Conservation (phyloP, 2,329 filamentous ascomycete species). For the Colletotrichum simmondsii region DNA sequence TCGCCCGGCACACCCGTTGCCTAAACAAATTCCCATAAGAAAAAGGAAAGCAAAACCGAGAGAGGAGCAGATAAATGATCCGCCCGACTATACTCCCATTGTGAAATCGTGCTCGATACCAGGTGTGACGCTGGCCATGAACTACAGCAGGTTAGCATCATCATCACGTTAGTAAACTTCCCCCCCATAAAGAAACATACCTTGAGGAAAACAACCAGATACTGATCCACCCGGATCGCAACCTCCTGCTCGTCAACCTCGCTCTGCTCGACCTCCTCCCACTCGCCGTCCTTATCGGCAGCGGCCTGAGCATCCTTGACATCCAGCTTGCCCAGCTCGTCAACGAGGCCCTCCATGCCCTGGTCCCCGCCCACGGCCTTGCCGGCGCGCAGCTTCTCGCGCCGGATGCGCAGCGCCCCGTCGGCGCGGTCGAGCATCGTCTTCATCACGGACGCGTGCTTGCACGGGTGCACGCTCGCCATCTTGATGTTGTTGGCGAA, state of each 20-base stretch:
- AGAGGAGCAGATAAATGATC: background rate
- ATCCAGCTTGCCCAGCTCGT: slow-evolving; percentile 77
- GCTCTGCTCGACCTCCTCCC: slow-evolving; percentile 72
- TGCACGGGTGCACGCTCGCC: slow-evolving; percentile 96
- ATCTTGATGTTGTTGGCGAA: slow-evolving; percentile 93
- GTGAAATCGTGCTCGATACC: slow-evolving; percentile 98
- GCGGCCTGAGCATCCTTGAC: slow-evolving; percentile 63
- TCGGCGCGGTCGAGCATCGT: slow-evolving; percentile 94
- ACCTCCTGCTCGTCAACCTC: slow-evolving; percentile 77
- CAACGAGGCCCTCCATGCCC: slow-evolving; percentile 87
- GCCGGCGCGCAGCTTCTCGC: slow-evolving; percentile 79
- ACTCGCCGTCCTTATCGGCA: slow-evolving; percentile 64
- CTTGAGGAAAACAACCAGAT: slow-evolving; percentile 88
- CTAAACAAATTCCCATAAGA: background rate
- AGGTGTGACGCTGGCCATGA: slow-evolving; percentile 90
- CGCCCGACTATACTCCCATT: slow-evolving; percentile 79
- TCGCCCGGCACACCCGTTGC: background rate
- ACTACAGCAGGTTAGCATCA: slow-evolving; percentile 54
- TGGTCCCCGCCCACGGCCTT: slow-evolving; percentile 59
- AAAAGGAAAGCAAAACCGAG: background rate
- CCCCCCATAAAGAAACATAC: slow-evolving; percentile 52
- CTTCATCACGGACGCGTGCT: slow-evolving; percentile 98
- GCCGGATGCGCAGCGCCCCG: slow-evolving; percentile 87
- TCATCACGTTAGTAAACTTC: background rate
- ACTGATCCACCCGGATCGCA: slow-evolving; percentile 88